Evolutionary conservation across 2,329 filamentous ascomycete species (phyloP).

Genomic region (Trichoderma koningiopsis): DNA sequence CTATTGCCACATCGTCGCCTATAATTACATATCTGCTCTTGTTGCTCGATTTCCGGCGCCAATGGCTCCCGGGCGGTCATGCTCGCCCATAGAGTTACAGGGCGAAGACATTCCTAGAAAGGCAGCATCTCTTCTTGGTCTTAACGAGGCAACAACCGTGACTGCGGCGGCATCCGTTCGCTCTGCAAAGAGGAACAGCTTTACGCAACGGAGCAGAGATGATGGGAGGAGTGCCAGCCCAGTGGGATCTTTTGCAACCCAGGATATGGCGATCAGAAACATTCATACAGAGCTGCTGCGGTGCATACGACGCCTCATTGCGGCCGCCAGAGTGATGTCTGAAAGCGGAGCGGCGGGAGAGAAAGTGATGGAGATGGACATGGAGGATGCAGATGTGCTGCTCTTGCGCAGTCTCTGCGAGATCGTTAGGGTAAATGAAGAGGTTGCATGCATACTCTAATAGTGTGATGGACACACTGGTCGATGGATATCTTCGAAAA

Average conservation of each 20-base stretch:
- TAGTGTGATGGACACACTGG: neutral
- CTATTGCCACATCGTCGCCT: conserved; percentile 61
- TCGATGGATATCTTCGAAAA: neutral
- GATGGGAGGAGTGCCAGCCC: conserved; percentile 31
- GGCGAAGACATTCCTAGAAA: conserved; percentile 51
- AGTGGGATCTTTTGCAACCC: conserved; percentile 29
- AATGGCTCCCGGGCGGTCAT: conserved; percentile 24
- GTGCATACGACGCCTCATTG: conserved; percentile 55
- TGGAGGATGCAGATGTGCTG: conserved; percentile 40
- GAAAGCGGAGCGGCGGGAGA: conserved; percentile 37
- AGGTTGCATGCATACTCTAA: conserved; percentile 27
- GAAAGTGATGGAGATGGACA: conserved; percentile 36
- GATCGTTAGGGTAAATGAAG: conserved; percentile 45
- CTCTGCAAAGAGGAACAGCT: conserved; percentile 33
- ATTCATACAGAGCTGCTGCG: conserved; percentile 53
- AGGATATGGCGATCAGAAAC: conserved; percentile 44
- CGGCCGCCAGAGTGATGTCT: conserved; percentile 48
- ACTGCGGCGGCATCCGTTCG: conserved; percentile 31
- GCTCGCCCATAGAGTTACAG: conserved; percentile 31
- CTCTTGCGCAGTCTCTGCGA: conserved; percentile 48
- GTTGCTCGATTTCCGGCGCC: conserved; percentile 33
- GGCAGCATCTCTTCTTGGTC: conserved; percentile 54
- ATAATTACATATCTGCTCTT: conserved; percentile 56
- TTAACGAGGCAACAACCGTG: conserved; percentile 37
- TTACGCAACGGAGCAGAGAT: conserved; percentile 36